Percentiles rank a stretch among this genome's conserved stretches.
phyloP scores from a whole-genome alignment of 345 rosid species.

The Syzygium aqueum region DNA sequence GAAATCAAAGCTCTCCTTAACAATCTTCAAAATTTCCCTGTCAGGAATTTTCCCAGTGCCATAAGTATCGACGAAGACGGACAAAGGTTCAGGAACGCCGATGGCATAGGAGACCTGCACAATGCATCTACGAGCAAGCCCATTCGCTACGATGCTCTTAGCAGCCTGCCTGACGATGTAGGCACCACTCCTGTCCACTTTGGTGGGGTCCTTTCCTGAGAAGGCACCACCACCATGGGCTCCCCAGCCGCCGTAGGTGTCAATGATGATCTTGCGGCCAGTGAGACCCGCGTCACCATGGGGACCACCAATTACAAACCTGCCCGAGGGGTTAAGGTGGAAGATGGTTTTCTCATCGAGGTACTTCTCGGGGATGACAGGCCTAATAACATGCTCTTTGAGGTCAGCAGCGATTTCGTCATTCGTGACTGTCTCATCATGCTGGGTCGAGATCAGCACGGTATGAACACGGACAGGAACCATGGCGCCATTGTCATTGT shows the following conservation, averaged over 20 bases:
- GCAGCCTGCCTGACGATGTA: constrained; percentile 19
- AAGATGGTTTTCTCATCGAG: constrained; percentile 11
- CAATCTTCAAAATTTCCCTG: constrained; percentile 5
- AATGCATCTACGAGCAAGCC: constrained; percentile 7
- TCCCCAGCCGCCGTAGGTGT: constrained; percentile 22
- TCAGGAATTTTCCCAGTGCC: constrained; percentile 12
- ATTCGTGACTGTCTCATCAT: constrained; percentile 9
- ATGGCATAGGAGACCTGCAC: constrained; percentile 14
- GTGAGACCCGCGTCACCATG: constrained; percentile 12
- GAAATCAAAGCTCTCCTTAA: constrained; percentile 13
- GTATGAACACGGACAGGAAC: constrained; percentile 11
- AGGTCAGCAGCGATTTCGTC: constrained; percentile 7
- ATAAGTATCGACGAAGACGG: constrained; percentile 2
- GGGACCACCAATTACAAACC: constrained; percentile 8
- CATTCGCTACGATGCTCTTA: constrained; percentile 6
- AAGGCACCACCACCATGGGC: constrained; percentile 26
- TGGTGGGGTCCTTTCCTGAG: constrained; percentile 22
- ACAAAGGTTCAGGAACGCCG: constrained; percentile 7
- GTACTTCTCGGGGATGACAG: constrained; percentile 10
- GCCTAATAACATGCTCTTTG: constrained; percentile 7
- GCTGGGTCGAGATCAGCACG: constrained; percentile 6
- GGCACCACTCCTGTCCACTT: constrained; percentile 26
- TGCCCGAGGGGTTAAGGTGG: constrained; percentile 10
- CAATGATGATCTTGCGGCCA: constrained; percentile 17
- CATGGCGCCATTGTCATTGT: constrained; percentile 6